Conservation (phyloP, 2,329 filamentous ascomycete species). For the Graphium sp. region DNA sequence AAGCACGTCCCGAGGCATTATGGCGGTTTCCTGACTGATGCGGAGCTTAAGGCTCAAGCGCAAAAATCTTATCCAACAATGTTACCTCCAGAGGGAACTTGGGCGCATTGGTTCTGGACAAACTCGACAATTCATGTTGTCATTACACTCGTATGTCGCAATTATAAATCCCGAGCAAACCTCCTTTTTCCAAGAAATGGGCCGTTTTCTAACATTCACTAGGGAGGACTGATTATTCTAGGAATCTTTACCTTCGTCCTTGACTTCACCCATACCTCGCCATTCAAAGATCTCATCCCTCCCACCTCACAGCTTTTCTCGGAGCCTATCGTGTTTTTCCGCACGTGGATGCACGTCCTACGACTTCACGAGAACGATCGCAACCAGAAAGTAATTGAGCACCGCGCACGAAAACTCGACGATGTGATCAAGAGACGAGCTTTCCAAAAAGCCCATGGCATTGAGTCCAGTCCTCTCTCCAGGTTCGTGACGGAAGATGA, state of each 20-base stretch:
- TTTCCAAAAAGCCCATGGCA: constrained; percentile 73
- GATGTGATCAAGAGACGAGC: constrained; percentile 76
- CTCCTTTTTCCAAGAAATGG: constrained; percentile 1
- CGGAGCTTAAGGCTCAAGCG: constrained; percentile 49
- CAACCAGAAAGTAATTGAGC: constrained; percentile 50
- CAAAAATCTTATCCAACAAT: constrained; percentile 70
- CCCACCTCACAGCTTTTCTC: constrained; percentile 48
- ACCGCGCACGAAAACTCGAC: constrained; percentile 56
- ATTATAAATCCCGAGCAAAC: background rate
- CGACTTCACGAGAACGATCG: constrained; percentile 60
- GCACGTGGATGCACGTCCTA: constrained; percentile 54
- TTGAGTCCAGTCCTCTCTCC: constrained; percentile 45
- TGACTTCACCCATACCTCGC: constrained; percentile 66
- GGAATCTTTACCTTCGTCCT: constrained; percentile 57
- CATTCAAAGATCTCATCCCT: constrained; percentile 66
- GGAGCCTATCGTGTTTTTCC: constrained; percentile 52
- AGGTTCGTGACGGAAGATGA: constrained; percentile 20
- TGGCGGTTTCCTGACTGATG: constrained; percentile 50
- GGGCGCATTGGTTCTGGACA: constrained; percentile 72
- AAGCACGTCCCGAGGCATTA: constrained; percentile 48
- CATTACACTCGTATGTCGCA: constrained; percentile 57
- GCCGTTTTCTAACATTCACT: constrained; percentile 3
- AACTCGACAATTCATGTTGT: constrained; percentile 60
- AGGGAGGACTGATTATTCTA: constrained; percentile 52
- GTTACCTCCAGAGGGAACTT: constrained; percentile 71